Percentiles rank a stretch among this genome's conserved stretches.
Evolutionary conservation across 2,329 filamentous ascomycete species (phyloP).

Genomic region (Pseudohalonectria lignicola): DNA sequence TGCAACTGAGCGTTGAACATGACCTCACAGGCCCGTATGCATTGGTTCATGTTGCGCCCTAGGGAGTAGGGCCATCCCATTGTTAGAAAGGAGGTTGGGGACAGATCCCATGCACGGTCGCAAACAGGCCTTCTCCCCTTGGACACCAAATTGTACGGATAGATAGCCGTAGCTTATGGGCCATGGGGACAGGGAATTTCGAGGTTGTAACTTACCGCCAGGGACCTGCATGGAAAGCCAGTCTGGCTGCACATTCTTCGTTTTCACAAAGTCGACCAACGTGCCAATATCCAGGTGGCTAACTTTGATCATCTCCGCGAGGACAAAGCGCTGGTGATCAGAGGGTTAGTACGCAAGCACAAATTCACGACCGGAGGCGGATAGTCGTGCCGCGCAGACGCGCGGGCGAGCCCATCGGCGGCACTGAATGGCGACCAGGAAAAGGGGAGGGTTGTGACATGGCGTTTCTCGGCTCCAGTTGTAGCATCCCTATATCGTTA

Average conservation of each 20-base stretch:
- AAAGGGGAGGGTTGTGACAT: slow-evolving; percentile 3
- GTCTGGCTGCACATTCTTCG: slow-evolving; percentile 16
- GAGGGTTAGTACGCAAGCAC: not conserved
- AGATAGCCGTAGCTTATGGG: not conserved
- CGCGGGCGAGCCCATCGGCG: no score
- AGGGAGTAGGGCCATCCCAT: no score
- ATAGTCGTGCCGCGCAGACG: not conserved
- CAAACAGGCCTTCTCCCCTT: not conserved
- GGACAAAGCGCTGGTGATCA: slow-evolving; percentile 35
- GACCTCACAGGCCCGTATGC: slow-evolving; percentile 16
- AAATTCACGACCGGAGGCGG: not conserved
- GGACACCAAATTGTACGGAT: not conserved
- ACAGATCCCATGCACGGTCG: not conserved
- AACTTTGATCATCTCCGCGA: slow-evolving; percentile 47
- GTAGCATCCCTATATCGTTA: no score
- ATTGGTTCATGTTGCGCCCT: slow-evolving; percentile 24
- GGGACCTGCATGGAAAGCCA: slow-evolving; percentile 24
- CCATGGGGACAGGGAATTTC: no score
- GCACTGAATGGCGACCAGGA: slow-evolving; percentile 4
- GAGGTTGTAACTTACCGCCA: slow-evolving; percentile 17
- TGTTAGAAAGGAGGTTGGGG: slow-evolving; percentile 1
- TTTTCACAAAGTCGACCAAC: slow-evolving; percentile 35
- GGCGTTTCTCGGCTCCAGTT: no score
- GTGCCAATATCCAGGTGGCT: slow-evolving; percentile 35
- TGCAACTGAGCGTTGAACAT: slow-evolving; percentile 17